Base-by-base conservation (phyloP, 225 moss, liverwort and hornwort genomes). In the Asterella californica region DNA sequence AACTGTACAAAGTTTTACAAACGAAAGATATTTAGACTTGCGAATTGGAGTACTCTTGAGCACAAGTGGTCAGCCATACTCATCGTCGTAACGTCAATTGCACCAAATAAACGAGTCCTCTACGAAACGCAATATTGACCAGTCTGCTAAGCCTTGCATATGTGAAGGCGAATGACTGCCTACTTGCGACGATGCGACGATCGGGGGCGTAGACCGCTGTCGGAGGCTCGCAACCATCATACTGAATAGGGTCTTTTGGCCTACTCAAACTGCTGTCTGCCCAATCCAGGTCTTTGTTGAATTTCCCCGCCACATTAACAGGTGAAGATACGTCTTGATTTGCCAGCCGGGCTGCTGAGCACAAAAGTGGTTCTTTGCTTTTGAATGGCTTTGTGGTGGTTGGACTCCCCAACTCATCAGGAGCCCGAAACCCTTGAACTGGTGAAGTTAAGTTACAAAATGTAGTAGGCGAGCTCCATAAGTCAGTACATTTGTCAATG, bases 181-280 rank as follows among this genome's bases (percentile, higher is more conserved):
- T 79, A 86, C 86, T 81, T 48, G 87, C 87, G 70, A 87, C 82
- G 14, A 87, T 84, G 63, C 87, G 81, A 27, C 87, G 87, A 45
- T 84, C 87, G 0, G 87, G 83, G 50, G 87, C 87, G 60, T 76
- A 75, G 0, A 87, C 77, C 37, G 57, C 64, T 0, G 82, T 82
- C 17, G 87, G 87, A 81, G 82, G 87, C 76, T 82, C 81, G 27
- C 68, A 61, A 27, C 83, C 82, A 37, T 82, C 81, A 49, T 82
- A 87, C 55, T 24, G 76, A 69, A 87, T 86, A 27, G 83, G 83
- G 10, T 68, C 77, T 52, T 80, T 61, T 12, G 69, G 67, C 57
- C 70, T 53, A 46, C 80, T 80, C 36, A 70, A 72, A 64, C 53
- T 72, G 9, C 81, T 74, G 55, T 79, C 81, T 45, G 17, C 78